phyloP scores from a whole-genome alignment of 129 eudicot genomes.

The Artemisia argyi region DNA sequence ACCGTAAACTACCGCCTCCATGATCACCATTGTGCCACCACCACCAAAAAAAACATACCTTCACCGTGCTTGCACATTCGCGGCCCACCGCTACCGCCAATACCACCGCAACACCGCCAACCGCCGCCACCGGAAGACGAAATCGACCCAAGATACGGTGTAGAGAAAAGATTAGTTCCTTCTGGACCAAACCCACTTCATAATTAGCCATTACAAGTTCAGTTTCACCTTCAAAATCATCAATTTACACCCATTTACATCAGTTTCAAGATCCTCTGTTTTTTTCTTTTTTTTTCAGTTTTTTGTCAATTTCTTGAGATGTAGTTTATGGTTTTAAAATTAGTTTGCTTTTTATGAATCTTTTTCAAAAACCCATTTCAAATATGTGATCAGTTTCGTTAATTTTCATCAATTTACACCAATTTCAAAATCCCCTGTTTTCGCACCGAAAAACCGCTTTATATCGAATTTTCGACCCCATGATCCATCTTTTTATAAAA shows the following conservation, averaged over 20 bases:
- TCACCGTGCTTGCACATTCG: constrained; percentile 31
- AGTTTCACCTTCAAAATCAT: not conserved
- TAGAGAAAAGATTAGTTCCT: constrained; percentile 80
- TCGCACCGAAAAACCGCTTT: too few relatives aligned
- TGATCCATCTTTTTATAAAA: too few relatives aligned
- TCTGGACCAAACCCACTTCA: constrained; percentile 98
- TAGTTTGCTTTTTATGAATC: too few relatives aligned
- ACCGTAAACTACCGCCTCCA: constrained; percentile 5
- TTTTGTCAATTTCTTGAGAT: constrained; percentile 10
- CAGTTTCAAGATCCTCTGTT: not conserved
- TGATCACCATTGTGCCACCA: constrained; percentile 30
- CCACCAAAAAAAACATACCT: constrained; percentile 34
- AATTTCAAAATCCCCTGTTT: not conserved
- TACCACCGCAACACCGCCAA: constrained; percentile 28
- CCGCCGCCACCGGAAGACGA: constrained; percentile 43
- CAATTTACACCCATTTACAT: not conserved
- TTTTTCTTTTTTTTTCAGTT: not conserved
- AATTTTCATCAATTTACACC: too few relatives aligned
- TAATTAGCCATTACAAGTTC: constrained; percentile 36
- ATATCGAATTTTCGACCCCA: too few relatives aligned
- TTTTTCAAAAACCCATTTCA: too few relatives aligned
- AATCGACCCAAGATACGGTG: constrained; percentile 87
- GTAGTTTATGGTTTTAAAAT: not conserved
- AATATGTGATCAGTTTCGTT: too few relatives aligned
- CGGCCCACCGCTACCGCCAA: constrained; percentile 36